Evolutionary conservation across 768 basidiomycete species (phyloP), one percentile per base, ranked within the genome.

Genomic region (Calocybe cyanea): DNA sequence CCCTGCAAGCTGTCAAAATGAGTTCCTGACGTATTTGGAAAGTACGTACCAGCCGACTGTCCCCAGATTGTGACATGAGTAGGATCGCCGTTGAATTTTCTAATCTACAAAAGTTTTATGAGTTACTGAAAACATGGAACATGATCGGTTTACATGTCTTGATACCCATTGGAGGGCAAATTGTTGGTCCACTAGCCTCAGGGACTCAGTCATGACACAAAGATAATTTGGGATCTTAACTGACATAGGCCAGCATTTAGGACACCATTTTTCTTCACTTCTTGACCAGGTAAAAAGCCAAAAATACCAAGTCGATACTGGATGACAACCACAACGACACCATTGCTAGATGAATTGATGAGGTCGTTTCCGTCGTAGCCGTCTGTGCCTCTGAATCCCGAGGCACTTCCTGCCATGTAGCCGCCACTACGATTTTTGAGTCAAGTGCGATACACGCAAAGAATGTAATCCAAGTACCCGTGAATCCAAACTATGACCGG

Each of bases 51-150:
- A 10, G 77, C 78, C 5, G 73, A 76, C 56, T 83, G 71, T 1
- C 80, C 80, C 48, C 71, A 70, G 18, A 81, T 73, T 2, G 76
- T 78, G 38, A 83, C 70, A 1, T 66, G 66, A 7, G 59, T 57
- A 1, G 74, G 73, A 59, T 81, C 80, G 0, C 81, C 80, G 30
- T 79, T 79, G 50, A 83, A 83, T n/a, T 70, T 65, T 1, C 62
- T 57, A 48, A 82, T 80, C 58, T 57, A 60, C 46, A 17, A 51
- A 47, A 11, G 19, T 23, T 13, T 62, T 52, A 0, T 38, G 20
- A 24, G 37, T 28, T 35, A 18, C 11, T 13, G 17, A 8, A 5
- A 34, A 17, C 9, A 14, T n/a, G n/a, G 0, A 34, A 9, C n/a
- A 33, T n/a, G 14, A 50, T 58, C n/a, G 20, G 8, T 18, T 49